Evolutionary conservation across 2,329 filamentous ascomycete genomes (phyloP).

Genomic region (Penicillium sp.): DNA sequence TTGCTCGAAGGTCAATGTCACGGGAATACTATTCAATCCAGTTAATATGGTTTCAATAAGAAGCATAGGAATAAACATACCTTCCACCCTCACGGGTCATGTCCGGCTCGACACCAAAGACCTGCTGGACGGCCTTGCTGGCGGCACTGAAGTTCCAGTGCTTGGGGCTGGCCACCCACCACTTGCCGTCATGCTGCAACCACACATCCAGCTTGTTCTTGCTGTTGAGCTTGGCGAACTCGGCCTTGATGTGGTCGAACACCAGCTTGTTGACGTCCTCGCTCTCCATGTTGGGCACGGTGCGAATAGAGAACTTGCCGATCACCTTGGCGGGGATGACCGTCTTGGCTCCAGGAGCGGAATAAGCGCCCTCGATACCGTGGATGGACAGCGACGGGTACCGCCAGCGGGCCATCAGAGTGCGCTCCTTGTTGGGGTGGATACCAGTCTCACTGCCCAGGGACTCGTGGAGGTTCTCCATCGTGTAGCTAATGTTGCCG

Average conservation of each 20-base stretch:
- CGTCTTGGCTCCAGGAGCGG: slow-evolving; percentile 91
- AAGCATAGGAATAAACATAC: slow-evolving; percentile 52
- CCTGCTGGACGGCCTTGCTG: slow-evolving; percentile 92
- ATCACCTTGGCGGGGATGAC: slow-evolving; percentile 98
- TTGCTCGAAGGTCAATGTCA: slow-evolving; percentile 96
- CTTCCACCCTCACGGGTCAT: slow-evolving; percentile 94
- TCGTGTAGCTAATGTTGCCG: slow-evolving; percentile 87
- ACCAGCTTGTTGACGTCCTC: slow-evolving; percentile 86
- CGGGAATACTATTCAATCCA: slow-evolving; percentile 75
- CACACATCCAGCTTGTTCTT: slow-evolving; percentile 89
- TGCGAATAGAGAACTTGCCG: slow-evolving; percentile 98
- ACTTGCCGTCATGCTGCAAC: slow-evolving; percentile 90
- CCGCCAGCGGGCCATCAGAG: slow-evolving; percentile 95
- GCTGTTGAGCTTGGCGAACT: slow-evolving; percentile 83
- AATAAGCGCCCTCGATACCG: slow-evolving; percentile 94
- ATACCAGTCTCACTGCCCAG: slow-evolving; percentile 89
- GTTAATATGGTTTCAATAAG: slow-evolving; percentile 29
- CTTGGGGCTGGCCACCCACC: slow-evolving; percentile 97
- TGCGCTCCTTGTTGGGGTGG: slow-evolving; percentile 84
- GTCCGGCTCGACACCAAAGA: slow-evolving; percentile 92
- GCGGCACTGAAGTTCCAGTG: slow-evolving; percentile 99
- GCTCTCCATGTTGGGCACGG: slow-evolving; percentile 96
- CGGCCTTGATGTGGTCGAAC: slow-evolving; percentile 79
- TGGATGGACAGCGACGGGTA: slow-evolving; percentile 93
- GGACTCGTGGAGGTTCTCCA: slow-evolving; percentile 92